Conservation (phyloP, 2,329 filamentous ascomycete genomes). For the Colletotrichum acutatum region DNA sequence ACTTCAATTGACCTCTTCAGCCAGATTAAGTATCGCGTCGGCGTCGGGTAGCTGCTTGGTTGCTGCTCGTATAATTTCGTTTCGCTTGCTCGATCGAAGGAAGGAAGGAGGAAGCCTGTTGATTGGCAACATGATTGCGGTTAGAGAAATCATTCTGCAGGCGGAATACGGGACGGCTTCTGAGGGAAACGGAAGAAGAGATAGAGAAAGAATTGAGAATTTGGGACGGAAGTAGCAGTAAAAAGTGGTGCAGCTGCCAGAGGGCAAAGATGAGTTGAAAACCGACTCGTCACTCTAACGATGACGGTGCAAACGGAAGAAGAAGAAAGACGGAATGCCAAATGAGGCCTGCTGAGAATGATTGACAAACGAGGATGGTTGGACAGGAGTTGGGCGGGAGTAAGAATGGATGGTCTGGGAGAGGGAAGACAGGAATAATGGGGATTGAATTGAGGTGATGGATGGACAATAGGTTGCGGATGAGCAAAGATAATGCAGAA, state of each 20-base stretch:
- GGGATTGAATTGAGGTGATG: constrained; percentile 20
- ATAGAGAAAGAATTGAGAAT: constrained; percentile 30
- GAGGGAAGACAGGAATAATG: constrained; percentile 19
- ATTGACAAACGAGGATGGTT: constrained; percentile 32
- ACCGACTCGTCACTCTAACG: constrained; percentile 12
- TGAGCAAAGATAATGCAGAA: constrained; percentile 32
- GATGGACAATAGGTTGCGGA: constrained; percentile 28
- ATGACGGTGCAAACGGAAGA: constrained; percentile 28
- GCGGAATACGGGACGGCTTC: constrained; percentile 13
- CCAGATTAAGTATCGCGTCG: constrained; percentile 38
- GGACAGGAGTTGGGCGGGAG: constrained; percentile 26
- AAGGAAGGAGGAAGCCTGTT: constrained; percentile 52
- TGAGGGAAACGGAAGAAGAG: constrained; percentile 35
- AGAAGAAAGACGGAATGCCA: constrained; percentile 26
- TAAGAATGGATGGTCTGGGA: constrained; percentile 14
- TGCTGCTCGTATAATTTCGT: constrained; percentile 43
- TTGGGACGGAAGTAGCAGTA: constrained; percentile 25
- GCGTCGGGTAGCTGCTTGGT: constrained; percentile 37
- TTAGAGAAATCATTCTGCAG: constrained; percentile 64
- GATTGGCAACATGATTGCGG: constrained; percentile 63
- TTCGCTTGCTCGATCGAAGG: constrained; percentile 39
- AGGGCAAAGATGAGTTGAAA: constrained; percentile 31
- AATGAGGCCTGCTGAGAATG: constrained; percentile 17
- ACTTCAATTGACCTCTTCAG: constrained; percentile 26
- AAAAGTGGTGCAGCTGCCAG: constrained; percentile 32